Evolutionary conservation across 176 grass and related monocot genomes (phyloP).

Genomic region (Paspalum vaginatum): DNA sequence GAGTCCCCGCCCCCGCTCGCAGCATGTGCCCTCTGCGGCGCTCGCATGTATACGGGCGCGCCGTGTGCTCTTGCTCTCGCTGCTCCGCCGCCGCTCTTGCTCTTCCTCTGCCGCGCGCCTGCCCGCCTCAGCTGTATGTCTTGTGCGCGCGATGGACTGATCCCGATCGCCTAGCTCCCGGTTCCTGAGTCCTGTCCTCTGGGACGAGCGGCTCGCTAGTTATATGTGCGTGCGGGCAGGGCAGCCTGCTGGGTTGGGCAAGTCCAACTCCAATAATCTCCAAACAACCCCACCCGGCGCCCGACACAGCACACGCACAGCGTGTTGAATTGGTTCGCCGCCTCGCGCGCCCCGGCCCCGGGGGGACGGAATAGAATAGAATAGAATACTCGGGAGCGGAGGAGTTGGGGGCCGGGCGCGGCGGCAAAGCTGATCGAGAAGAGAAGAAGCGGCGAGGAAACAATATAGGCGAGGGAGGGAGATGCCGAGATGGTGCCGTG

Average conservation of each 20-base stretch:
- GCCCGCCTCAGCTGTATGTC: not conserved
- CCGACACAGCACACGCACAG: slow-evolving; percentile 20
- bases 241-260: not conserved
- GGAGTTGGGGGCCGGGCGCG: not conserved
- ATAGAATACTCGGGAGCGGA: not conserved
- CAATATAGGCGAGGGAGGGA: not conserved
- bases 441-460: not conserved
- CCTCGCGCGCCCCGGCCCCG: not conserved
- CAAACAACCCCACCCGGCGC: slow-evolving; percentile 7
- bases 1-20: not conserved
- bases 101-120: not conserved
- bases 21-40: slow-evolving; percentile 48
- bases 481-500: too few species aligned
- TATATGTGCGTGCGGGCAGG: not conserved
- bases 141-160: not conserved
- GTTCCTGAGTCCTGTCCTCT: not conserved
- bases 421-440: not conserved
- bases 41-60: not conserved
- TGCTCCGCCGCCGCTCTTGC: too few species aligned
- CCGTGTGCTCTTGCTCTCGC: too few species aligned
- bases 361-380: not conserved
- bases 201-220: not conserved
- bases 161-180: not conserved
- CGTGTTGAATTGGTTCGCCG: slow-evolving; percentile 44
- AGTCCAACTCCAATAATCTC: too few species aligned